Conservation (phyloP, 371 early-diverging fungal species). For the Mortierella polycephala region DNA sequence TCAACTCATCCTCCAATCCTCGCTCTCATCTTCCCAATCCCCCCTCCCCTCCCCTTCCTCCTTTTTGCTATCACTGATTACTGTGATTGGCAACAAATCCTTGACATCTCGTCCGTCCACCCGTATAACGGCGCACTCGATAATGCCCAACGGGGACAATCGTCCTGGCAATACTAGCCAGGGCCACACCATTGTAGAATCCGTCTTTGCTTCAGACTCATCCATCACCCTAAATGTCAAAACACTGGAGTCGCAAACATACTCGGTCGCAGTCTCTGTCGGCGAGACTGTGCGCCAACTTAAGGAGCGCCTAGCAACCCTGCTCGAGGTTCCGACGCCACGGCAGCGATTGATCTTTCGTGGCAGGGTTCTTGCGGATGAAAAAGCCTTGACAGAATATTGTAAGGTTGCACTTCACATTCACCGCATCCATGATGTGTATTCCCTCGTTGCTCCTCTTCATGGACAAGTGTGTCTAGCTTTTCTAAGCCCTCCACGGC, state of each 20-base stretch:
- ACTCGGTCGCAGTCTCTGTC: constrained; percentile 62
- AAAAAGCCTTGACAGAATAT: constrained; percentile 64
- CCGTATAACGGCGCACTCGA: no score
- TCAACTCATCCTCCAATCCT: neutral
- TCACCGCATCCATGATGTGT: neutral
- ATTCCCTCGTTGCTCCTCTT: neutral
- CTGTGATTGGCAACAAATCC: constrained; percentile 19
- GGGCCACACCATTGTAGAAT: neutral
- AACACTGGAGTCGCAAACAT: constrained; percentile 65
- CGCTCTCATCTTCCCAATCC: neutral
- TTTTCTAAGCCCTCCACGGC: neutral
- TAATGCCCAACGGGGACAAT: no score
- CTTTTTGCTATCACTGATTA: constrained; percentile 17
- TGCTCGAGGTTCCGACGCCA: constrained; percentile 63
- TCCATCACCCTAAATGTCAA: constrained; percentile 65
- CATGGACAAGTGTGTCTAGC: neutral
- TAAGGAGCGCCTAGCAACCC: constrained; percentile 63
- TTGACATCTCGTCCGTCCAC: neutral
- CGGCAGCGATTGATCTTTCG: constrained; percentile 72
- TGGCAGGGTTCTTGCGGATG: constrained; percentile 68
- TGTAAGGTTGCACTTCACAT: constrained; percentile 50
- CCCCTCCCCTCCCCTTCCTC: neutral
- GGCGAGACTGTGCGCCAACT: constrained; percentile 65
- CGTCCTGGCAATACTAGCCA: no score
- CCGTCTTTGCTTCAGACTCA: constrained; percentile 10